A percentile compares a stretch with the other conserved stretches of the same genome.
phyloP scores from a whole-genome alignment of 1,284 basidiomycete genomes.

The Apiotrichum akiyoshidainum region DNA sequence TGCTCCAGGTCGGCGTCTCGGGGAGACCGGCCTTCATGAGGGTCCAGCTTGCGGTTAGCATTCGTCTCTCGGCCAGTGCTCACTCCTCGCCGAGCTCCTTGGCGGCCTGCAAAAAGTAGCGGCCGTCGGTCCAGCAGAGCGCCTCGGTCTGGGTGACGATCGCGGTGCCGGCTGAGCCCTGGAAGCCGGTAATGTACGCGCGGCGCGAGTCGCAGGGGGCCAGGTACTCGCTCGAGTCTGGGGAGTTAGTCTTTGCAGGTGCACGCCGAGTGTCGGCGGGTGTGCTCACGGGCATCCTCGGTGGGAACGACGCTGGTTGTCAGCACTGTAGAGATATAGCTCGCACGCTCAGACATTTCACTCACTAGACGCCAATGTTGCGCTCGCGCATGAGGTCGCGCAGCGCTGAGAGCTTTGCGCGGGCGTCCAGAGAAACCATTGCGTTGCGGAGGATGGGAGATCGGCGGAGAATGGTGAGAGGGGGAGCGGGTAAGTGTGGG shows the following conservation, averaged over 20 bases:
- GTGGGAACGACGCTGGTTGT: slow-evolving; percentile 64
- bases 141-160: slow-evolving; percentile 71
- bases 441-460: slow-evolving; percentile 9
- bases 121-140: slow-evolving; percentile 69
- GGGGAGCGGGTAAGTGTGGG: background rate
- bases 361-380: slow-evolving; percentile 25
- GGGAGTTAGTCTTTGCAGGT: slow-evolving; percentile 6
- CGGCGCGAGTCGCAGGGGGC: slow-evolving; percentile 78
- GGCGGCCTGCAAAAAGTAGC: slow-evolving; percentile 89
- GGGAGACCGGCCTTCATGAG: slow-evolving; percentile 84
- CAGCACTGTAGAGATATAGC: background rate
- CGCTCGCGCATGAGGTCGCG: slow-evolving; percentile 25
- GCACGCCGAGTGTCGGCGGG: background rate
- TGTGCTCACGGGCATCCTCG: slow-evolving; percentile 76
- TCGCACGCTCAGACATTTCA: background rate
- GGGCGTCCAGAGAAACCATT: slow-evolving; percentile 20
- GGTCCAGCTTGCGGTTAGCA: slow-evolving; percentile 65
- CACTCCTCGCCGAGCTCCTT: slow-evolving; percentile 78
- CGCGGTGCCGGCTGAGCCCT: slow-evolving; percentile 85
- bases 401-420: slow-evolving; percentile 19
- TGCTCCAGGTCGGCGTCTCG: slow-evolving; percentile 88
- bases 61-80: slow-evolving; percentile 26
- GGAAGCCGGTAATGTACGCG: slow-evolving; percentile 86
- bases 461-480: slow-evolving; percentile 13
- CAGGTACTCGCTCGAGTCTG: slow-evolving; percentile 87